Conservation (phyloP, 2,329 filamentous ascomycete species). For the Epichloe sp. region DNA sequence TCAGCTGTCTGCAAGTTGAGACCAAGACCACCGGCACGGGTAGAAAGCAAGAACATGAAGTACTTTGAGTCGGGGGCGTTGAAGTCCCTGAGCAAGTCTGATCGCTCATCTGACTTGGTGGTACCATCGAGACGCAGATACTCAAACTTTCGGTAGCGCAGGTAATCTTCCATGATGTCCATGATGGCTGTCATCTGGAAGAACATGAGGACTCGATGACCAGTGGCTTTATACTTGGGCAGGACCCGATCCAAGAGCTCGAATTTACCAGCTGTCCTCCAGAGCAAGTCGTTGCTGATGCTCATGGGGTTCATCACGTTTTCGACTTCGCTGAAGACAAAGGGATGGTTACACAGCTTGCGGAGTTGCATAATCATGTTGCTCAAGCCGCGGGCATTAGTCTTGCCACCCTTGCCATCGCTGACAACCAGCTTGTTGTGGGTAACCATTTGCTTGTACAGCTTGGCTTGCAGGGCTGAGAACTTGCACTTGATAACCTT, state of each 20-base stretch:
- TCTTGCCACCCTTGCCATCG: constrained; percentile 91
- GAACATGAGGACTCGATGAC: constrained; percentile 97
- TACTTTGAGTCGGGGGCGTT: constrained; percentile 84
- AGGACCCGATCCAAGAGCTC: constrained; percentile 85
- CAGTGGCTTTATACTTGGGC: constrained; percentile 82
- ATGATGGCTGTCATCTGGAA: constrained; percentile 99
- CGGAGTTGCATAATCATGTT: constrained; percentile 99
- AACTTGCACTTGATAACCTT: constrained; percentile 99
- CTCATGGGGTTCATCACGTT: constrained; percentile 91
- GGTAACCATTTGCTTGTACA: constrained; percentile 95
- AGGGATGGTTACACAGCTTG: constrained; percentile 97
- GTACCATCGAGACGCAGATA: constrained; percentile 93
- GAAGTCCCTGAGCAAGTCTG: constrained; percentile 76
- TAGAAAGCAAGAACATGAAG: constrained; percentile 97
- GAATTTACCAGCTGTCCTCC: constrained; percentile 95
- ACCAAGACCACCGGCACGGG: constrained; percentile 93
- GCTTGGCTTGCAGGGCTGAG: constrained; percentile 79
- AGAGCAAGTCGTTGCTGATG: constrained; percentile 82
- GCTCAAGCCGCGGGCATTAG: constrained; percentile 83
- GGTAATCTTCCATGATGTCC: constrained; percentile 99
- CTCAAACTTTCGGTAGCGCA: constrained; percentile 68
- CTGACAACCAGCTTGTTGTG: constrained; percentile 91
- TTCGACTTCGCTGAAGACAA: constrained; percentile 95
- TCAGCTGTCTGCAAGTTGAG: constrained; percentile 95
- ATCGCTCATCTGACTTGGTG: constrained; percentile 94